phyloP scores from a whole-genome alignment of 2,329 filamentous ascomycete species.

The Cordyceps farinosa region DNA sequence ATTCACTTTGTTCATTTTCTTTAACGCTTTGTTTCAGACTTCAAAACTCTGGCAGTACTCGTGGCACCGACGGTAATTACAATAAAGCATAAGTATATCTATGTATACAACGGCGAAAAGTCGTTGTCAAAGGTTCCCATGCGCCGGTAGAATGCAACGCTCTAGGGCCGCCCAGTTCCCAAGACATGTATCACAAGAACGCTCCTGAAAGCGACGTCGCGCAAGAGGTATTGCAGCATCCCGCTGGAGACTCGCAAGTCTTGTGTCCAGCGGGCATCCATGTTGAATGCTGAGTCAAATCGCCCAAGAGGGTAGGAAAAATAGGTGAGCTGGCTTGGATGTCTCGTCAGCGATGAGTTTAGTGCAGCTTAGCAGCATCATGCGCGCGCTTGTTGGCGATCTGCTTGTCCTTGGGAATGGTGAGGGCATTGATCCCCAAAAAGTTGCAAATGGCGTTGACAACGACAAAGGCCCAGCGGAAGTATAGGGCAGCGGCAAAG shows the following conservation, averaged over 20 bases:
- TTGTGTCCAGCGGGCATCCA: slow-evolving; percentile 3
- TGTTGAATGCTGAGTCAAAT: slow-evolving; percentile 10
- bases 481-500: slow-evolving; percentile 82
- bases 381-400: slow-evolving; percentile 48
- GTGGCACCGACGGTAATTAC: slow-evolving; percentile 2
- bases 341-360: slow-evolving; percentile 7
- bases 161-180: slow-evolving; percentile 1
- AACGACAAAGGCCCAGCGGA: slow-evolving; percentile 87
- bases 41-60: background rate
- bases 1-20: background rate
- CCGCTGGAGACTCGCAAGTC: slow-evolving; percentile 2
- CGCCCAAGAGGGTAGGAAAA: background rate
- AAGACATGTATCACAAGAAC: slow-evolving; percentile 1
- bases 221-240: background rate
- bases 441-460: slow-evolving; percentile 89
- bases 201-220: background rate
- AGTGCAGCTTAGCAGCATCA: slow-evolving; percentile 35
- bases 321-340: background rate
- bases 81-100: slow-evolving; percentile 15
- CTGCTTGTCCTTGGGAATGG: slow-evolving; percentile 67
- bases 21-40: background rate
- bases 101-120: slow-evolving; percentile 17
- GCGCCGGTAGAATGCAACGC: slow-evolving; percentile 17
- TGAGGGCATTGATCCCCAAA: slow-evolving; percentile 90
- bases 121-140: slow-evolving; percentile 15